phyloP scores from a whole-genome alignment of 2,329 filamentous ascomycete genomes.

The Colletotrichum trifolii region DNA sequence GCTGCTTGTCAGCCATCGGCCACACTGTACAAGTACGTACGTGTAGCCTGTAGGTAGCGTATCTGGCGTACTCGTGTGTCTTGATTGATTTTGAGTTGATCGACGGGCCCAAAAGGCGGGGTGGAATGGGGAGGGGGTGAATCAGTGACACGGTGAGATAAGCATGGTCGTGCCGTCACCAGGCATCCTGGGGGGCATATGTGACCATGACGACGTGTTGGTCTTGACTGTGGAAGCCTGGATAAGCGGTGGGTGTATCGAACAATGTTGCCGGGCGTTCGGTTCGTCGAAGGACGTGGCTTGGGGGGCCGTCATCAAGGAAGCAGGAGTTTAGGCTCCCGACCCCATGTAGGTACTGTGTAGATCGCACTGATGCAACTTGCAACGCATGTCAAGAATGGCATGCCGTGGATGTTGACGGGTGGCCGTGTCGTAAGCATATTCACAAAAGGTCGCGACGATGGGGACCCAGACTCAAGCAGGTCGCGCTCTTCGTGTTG shows the following conservation, averaged over 20 bases:
- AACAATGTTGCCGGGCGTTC: too few relatives aligned
- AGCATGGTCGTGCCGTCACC: slow-evolving; percentile 2
- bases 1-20: slow-evolving; percentile 16
- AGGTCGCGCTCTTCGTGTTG: slow-evolving; percentile 9
- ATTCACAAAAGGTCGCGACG: slow-evolving; percentile 7
- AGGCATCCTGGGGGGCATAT: background rate
- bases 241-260: too few relatives aligned
- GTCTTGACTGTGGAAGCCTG: too few relatives aligned
- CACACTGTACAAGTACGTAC: background rate
- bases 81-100: background rate
- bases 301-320: slow-evolving; percentile 23
- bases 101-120: slow-evolving; percentile 9
- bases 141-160: slow-evolving; percentile 4
- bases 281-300: slow-evolving; percentile 29
- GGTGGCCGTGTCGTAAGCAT: background rate
- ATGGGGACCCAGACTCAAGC: slow-evolving; percentile 3
- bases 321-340: slow-evolving; percentile 35
- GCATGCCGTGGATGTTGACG: slow-evolving; percentile 1
- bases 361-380: slow-evolving; percentile 6
- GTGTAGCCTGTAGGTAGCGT: background rate
- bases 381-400: background rate
- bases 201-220: too few relatives aligned
- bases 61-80: background rate
- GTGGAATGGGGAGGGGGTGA: background rate
- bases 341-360: slow-evolving; percentile 7